These are phyloP conservation scores for Sporothrix humicola DNA, from an alignment of 2,329 filamentous ascomycete species.

Conservation along the genomic window DNA sequence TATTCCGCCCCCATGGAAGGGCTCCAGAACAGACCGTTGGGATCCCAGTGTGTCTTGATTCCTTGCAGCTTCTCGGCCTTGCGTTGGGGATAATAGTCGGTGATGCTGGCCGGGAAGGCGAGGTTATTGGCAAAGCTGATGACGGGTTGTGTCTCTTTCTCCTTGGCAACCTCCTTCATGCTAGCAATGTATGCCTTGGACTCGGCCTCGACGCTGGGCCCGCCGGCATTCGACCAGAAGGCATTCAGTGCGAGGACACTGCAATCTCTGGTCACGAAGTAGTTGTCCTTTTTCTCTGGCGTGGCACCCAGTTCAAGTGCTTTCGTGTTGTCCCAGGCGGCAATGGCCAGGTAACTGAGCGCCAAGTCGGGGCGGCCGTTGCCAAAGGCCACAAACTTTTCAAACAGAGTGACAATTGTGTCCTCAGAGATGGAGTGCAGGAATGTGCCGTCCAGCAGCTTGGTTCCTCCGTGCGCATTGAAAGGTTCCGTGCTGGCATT, in stretches of 20 bases:
- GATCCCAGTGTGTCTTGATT: conserved; percentile 25
- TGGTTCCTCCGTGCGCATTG: not conserved
- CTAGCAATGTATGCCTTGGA: not conserved
- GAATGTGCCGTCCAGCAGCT: conserved; percentile 8
- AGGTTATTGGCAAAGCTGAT: conserved; percentile 28
- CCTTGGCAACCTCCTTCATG: not conserved
- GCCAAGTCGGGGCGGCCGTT: conserved; percentile 11
- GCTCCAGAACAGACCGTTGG: conserved; percentile 21
- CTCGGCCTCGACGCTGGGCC: not conserved
- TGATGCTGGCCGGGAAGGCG: conserved; percentile 17
- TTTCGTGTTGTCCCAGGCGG: conserved; percentile 28
- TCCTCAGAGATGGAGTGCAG: conserved; percentile 1
- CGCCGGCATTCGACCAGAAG: not conserved
- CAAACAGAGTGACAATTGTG: conserved; percentile 15
- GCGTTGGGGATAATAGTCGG: conserved; percentile 14
- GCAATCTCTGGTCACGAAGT: conserved; percentile 1
- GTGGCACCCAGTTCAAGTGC: not conserved
- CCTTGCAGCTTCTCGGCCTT: conserved; percentile 10
- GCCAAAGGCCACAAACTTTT: conserved; percentile 16
- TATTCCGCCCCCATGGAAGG: conserved; percentile 13
- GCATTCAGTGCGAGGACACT: not conserved
- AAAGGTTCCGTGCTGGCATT: not conserved
- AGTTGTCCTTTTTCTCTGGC: conserved; percentile 20
- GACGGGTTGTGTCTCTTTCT: not conserved
- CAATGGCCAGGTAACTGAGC: not conserved